These are phyloP conservation scores for Sisymbrium irio DNA, from an alignment of 345 rosid species.

Conservation along the genomic window DNA sequence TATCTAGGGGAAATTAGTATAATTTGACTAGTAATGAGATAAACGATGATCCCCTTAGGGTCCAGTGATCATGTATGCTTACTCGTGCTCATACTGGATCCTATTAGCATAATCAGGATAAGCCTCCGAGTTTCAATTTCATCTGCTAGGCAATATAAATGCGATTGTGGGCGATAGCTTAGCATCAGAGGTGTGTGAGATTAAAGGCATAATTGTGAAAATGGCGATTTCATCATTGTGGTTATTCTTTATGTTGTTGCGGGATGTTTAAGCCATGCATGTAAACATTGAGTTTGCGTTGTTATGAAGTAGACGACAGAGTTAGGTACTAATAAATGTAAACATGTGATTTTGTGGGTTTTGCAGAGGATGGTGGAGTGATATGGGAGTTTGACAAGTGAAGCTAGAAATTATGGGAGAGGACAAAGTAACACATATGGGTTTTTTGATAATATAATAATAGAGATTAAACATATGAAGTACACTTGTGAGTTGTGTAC, in stretches of 20 bases:
- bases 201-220: neutral
- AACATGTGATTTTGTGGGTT: slow-evolving; percentile 1
- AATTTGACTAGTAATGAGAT: neutral
- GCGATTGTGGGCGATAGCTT: neutral
- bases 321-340: slow-evolving; percentile 14
- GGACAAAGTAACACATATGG: neutral
- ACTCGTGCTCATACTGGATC: neutral
- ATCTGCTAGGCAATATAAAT: neutral
- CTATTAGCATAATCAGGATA: neutral
- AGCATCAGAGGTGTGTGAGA: neutral
- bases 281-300: neutral
- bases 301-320: neutral
- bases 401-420: neutral
- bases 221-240: neutral
- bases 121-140: neutral
- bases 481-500: too few species aligned
- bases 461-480: too few species aligned
- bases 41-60: neutral
- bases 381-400: slow-evolving; percentile 17
- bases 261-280: too few species aligned
- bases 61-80: neutral
- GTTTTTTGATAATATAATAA: too few species aligned
- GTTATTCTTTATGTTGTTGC: neutral
- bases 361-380: slow-evolving; percentile 15
- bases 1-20: neutral